Evolutionary conservation across 306 rosid genomes (phyloP).

Genomic region (Pterocarpus santalinus): DNA sequence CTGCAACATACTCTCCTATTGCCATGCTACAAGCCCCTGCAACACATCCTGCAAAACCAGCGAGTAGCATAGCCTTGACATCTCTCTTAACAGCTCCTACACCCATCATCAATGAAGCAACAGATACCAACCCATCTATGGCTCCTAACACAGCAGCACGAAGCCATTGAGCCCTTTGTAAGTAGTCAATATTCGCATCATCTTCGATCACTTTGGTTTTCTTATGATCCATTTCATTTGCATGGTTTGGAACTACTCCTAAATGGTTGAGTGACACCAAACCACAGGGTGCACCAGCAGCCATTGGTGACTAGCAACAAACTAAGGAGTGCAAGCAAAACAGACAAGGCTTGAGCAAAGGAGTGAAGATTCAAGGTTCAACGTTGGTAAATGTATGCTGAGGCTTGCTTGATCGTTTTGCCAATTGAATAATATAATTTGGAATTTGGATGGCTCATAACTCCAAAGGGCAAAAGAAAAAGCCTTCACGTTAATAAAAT

Average conservation of each 20-base stretch:
- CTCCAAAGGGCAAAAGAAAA: not conserved
- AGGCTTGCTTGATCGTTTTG: not conserved
- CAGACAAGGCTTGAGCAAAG: not conserved
- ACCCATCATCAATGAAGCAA: slow-evolving; percentile 76
- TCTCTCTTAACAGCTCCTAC: slow-evolving; percentile 71
- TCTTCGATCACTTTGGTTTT: not conserved
- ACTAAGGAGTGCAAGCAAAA: not conserved
- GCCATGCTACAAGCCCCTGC: slow-evolving; percentile 80
- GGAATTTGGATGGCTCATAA: not conserved
- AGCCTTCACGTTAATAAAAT: not conserved
- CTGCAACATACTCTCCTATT: slow-evolving; percentile 75
- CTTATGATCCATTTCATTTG: not conserved
- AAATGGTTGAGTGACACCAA: slow-evolving; percentile 40
- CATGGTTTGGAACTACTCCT: slow-evolving; percentile 29
- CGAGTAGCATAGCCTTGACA: slow-evolving; percentile 57
- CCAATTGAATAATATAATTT: not conserved
- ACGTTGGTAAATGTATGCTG: too few species aligned
- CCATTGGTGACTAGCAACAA: slow-evolving; percentile 33
- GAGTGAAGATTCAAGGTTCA: not conserved
- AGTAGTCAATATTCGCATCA: slow-evolving; percentile 25
- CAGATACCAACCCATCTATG: slow-evolving; percentile 70
- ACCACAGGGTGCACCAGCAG: slow-evolving; percentile 8
- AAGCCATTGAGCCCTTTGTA: slow-evolving; percentile 64
- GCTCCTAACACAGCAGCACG: slow-evolving; percentile 72
- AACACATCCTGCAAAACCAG: slow-evolving; percentile 70